Base-by-base conservation (phyloP, 2,329 filamentous ascomycete species). In the Trematosphaeria pertusa region DNA sequence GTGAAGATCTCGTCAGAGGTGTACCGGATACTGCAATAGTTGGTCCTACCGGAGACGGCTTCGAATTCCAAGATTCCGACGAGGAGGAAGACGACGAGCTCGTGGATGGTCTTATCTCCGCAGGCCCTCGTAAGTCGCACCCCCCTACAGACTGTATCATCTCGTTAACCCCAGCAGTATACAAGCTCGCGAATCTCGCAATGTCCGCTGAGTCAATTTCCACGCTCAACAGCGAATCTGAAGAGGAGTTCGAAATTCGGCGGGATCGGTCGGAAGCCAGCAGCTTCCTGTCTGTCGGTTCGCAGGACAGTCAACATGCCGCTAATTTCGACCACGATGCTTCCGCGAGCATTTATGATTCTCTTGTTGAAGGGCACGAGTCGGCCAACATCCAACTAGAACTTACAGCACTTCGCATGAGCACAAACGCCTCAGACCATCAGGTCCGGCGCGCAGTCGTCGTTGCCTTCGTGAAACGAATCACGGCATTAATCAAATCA, bases 301-400 rank as follows among this genome's bases (percentile, higher is more conserved):
- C 87, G 0, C 84, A 85, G 12, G 81, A 84, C 41, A 74, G 73
- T 47, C 64, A 68, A 50, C 69, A 73, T 39, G 76, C 80, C 17
- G 79, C 81, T 47, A 79, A 85, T 47, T 97, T 97, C 80, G 89
- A 96, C 69, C 81, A 87, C 51, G 93, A 97, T 64, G 93, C 93
- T 19, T 89, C 93, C 3, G 81, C 86, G 55, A 93, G 90, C 50
- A 82, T 97, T n/a, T 81, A 92, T 52, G 92, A 97, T 63, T 89
- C 91, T 18, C 80, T 97, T 32, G 87, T 88, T 40, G 82, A 85
- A 50, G 87, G 86, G 17, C 78, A 84, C 38, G 82, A 84, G 11
- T 83, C 85, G 9, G 89, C 95, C 67, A 94, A 96, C 54, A 92
- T 96, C 63, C 91, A 93, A 69, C 83, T 97, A 24, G 94, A 99